These are phyloP conservation scores for Lipomyces mesembrius DNA, from an alignment of 805 yeast species.

Conservation along the genomic window DNA sequence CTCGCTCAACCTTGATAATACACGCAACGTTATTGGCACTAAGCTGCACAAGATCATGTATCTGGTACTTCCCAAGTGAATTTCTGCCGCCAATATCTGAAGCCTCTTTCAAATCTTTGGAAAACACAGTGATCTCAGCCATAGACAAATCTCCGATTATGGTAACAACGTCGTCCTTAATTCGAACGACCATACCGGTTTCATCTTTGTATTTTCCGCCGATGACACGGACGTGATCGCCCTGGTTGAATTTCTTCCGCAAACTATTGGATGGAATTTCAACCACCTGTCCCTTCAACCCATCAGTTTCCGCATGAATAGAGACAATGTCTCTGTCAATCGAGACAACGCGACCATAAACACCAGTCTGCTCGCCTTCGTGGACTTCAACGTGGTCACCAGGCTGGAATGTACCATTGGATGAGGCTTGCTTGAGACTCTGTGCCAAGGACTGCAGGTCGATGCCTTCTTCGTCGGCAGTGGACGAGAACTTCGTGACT, in stretches of 20 bases:
- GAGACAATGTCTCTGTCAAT: constrained; percentile 67
- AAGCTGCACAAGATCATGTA: constrained; percentile 87
- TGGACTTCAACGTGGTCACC: constrained; percentile 93
- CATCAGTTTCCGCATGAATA: constrained; percentile 50
- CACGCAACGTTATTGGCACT: constrained; percentile 88
- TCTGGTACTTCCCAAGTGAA: constrained; percentile 67
- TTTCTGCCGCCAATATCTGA: constrained; percentile 83
- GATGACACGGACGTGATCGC: constrained; percentile 93
- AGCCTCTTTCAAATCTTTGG: constrained; percentile 87
- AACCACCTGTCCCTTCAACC: constrained; percentile 60
- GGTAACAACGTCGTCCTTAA: constrained; percentile 83
- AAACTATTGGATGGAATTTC: constrained; percentile 83
- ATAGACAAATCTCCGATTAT: constrained; percentile 86
- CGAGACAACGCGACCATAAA: constrained; percentile 76
- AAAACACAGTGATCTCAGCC: constrained; percentile 88
- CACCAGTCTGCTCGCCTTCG: constrained; percentile 91
- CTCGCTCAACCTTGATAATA: constrained; percentile 87
- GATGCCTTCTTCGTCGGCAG: constrained; percentile 75
- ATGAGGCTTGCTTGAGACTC: constrained; percentile 67
- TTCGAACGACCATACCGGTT: constrained; percentile 88
- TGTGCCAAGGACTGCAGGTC: constrained; percentile 87
- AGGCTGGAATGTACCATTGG: constrained; percentile 73
- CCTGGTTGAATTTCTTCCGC: constrained; percentile 83
- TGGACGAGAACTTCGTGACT: constrained; percentile 70
- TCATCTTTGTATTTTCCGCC: constrained; percentile 92